phyloP scores from a whole-genome alignment of 1,284 basidiomycete species.

The Tilletia indica region DNA sequence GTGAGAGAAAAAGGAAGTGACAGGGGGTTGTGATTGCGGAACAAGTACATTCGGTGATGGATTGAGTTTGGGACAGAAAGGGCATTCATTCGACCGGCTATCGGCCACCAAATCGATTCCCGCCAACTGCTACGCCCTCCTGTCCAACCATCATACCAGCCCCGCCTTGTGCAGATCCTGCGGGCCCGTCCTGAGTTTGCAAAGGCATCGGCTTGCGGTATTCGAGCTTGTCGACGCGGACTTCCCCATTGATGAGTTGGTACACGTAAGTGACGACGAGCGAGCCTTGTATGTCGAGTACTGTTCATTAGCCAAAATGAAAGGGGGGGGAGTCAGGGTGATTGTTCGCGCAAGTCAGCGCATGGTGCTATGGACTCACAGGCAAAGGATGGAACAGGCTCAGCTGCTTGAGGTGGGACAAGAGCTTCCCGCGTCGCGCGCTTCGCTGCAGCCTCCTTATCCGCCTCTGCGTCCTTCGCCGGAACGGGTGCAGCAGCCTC shows the following conservation, averaged over 20 bases:
- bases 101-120: neutral
- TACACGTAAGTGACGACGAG: conserved; percentile 54
- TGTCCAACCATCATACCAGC: neutral
- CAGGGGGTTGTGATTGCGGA: neutral
- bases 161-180: neutral
- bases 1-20: neutral
- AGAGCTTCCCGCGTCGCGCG: conserved; percentile 7
- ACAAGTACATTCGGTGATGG: neutral
- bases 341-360: too few relatives aligned
- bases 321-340: neutral
- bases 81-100: neutral
- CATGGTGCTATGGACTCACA: conserved; percentile 25
- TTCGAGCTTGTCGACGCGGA: conserved; percentile 56
- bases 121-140: neutral
- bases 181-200: neutral
- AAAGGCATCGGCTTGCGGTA: conserved; percentile 26
- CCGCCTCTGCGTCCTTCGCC: neutral
- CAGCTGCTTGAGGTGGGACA: neutral
- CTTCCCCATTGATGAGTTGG: conserved; percentile 53
- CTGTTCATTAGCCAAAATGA: conserved; percentile 21
- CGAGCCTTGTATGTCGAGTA: conserved; percentile 53
- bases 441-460: conserved; percentile 7
- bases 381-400: conserved; percentile 30
- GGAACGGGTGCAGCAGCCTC: neutral
- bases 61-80: neutral